Evolutionary conservation across 257 asterid genomes (phyloP).

Genomic region (Scutellaria galericulata): DNA sequence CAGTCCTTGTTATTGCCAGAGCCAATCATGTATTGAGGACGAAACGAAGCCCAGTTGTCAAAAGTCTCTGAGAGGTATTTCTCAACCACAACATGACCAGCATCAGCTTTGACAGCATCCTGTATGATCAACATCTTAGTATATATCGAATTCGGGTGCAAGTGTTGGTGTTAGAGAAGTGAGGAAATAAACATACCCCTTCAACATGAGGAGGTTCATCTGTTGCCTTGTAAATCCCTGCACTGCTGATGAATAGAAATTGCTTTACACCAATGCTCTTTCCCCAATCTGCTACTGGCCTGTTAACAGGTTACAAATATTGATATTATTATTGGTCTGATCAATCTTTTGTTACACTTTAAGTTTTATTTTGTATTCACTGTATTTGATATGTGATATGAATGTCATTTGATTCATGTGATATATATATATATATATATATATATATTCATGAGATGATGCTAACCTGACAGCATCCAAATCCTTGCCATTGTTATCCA

Average conservation of each 20-base stretch:
- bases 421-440: too few relatives aligned
- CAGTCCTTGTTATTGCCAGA: constrained; percentile 98
- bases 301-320: constrained; percentile 29
- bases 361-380: too few relatives aligned
- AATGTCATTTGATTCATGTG: too few relatives aligned
- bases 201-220: constrained; percentile 96
- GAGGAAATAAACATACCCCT: constrained; percentile 68
- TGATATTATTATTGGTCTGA: not conserved
- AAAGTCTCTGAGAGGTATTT: constrained; percentile 75
- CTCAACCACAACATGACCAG: constrained; percentile 93
- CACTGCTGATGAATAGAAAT: constrained; percentile 89
- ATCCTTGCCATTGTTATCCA: constrained; percentile 98
- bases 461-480: constrained; percentile 80
- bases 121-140: constrained; percentile 39
- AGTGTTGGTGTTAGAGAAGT: not conserved
- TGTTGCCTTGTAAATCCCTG: constrained; percentile 91
- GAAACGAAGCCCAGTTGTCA: constrained; percentile 75
- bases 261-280: constrained; percentile 79
- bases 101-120: constrained; percentile 89
- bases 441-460: too few relatives aligned
- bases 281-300: constrained; percentile 98
- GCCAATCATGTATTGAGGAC: constrained; percentile 97
- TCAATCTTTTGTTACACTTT: too few relatives aligned
- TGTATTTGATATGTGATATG: too few relatives aligned
- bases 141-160: constrained; percentile 3